Base-by-base conservation (phyloP, 768 basidiomycete species). In the Boletus subparvulus region DNA sequence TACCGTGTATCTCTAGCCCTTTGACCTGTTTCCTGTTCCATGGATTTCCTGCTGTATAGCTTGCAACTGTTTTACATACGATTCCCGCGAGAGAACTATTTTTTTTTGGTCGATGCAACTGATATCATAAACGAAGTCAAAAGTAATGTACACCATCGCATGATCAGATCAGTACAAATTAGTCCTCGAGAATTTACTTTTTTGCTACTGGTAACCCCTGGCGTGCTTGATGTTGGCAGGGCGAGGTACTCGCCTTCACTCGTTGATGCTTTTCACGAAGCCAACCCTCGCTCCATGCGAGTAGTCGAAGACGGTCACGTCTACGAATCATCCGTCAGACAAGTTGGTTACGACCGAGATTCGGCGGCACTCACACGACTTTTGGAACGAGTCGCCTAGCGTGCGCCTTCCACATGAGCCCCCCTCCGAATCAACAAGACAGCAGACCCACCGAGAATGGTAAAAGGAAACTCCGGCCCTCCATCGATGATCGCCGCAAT, bases 221-320 rank as follows among this genome's bases (percentile, higher is more conserved):
- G 32, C 12, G 1, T 13, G 12, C 5, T 35, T 0, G 11, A 35
- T 6, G 26, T 28, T 6, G 26, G 26, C n/a, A 9, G 24, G n/a
- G n/a, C 40, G 26, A 32, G 19, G 21, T 11, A 26, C 50, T 26
- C 50, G 26, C 39, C 1, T 41, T 52, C 49, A 65, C 21, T 52
- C 47, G 42, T 82, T 81, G 52, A 81, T 71, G 58, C 83, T 84
- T 16, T 78, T 74, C 33, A 81, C 75, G 55, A 88, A 82, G 4
- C 87, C 87, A 4, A 88, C 77, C 42, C 83, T 74, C 6, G 68
- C 79, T 0, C 73, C 77, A 33, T 81, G 74, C 6, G 79, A 74
- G 56, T 86, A 84, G 67, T 87, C 86, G 62, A 79, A 88, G 26
- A 80, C 74, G 6, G 81, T 74, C 64, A 87, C 83, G 80, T 84